Evolutionary conservation across 805 yeast species (phyloP).

Genomic region (Kazachstania taianensis): DNA sequence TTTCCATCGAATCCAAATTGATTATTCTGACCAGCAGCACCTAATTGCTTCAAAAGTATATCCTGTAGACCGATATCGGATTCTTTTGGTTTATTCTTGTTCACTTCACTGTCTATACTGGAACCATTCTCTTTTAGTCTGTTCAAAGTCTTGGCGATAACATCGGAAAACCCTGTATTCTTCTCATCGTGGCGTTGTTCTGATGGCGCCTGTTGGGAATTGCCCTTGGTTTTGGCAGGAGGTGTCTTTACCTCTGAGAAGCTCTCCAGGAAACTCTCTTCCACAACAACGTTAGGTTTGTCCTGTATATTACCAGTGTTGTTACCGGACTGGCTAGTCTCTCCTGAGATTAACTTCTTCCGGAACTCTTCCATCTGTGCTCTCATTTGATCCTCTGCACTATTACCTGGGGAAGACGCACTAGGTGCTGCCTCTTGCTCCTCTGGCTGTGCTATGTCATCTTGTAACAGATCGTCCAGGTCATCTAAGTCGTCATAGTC

Average conservation of each 20-base stretch:
- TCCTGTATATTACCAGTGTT: too few species aligned
- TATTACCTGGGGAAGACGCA: not conserved
- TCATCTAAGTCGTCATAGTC: too few species aligned
- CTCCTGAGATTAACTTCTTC: too few species aligned
- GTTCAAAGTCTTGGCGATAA: conserved; percentile 70
- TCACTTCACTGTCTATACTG: conserved; percentile 48
- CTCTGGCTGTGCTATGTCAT: conserved; percentile 34
- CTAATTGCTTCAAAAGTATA: conserved; percentile 59
- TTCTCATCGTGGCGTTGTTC: conserved; percentile 20
- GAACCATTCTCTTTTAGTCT: conserved; percentile 71
- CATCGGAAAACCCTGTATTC: conserved; percentile 57
- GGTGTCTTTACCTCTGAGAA: conserved; percentile 22
- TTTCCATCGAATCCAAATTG: conserved; percentile 35
- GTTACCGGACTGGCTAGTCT: too few species aligned
- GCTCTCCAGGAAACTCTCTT: conserved; percentile 26
- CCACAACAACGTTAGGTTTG: too few species aligned
- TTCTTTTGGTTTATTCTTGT: conserved; percentile 36
- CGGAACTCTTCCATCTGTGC: too few species aligned
- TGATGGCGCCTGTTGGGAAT: conserved; percentile 16
- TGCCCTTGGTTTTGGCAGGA: conserved; percentile 31
- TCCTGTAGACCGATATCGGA: conserved; percentile 44
- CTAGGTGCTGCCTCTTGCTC: conserved; percentile 3
- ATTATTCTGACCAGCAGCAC: too few species aligned
- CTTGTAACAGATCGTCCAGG: conserved; percentile 77
- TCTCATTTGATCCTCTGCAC: not conserved